Evolutionary conservation across 208 protist genomes (phyloP).

Genomic region (Porcisia hertigi): DNA sequence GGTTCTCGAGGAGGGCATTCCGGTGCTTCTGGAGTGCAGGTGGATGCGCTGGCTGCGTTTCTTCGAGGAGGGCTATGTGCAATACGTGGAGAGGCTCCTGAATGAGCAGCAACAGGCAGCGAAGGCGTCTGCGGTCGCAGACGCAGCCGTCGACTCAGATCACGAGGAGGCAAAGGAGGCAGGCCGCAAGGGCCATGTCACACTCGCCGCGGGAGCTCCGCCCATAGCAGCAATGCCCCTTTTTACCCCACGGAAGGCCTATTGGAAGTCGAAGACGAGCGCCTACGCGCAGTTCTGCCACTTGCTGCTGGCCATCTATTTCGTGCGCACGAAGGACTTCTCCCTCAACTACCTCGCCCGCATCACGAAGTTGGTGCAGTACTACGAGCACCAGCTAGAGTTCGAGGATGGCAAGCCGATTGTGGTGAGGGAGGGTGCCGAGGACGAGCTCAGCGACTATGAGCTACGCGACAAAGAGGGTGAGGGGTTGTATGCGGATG

Average conservation of each 20-base stretch:
- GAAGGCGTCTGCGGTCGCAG: neutral
- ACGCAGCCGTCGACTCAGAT: neutral
- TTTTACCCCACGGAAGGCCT: slow-evolving; percentile 20
- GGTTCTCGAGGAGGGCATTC: slow-evolving; percentile 30
- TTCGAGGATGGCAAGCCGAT: slow-evolving; percentile 23
- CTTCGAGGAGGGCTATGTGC: slow-evolving; percentile 30
- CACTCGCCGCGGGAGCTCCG: neutral
- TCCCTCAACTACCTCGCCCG: slow-evolving; percentile 53
- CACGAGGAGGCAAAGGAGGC: neutral
- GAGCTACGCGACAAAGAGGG: slow-evolving; percentile 14
- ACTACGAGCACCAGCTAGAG: slow-evolving; percentile 35
- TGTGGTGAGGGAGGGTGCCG: slow-evolving; percentile 11
- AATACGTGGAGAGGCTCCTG: slow-evolving; percentile 20
- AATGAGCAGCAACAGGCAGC: slow-evolving; percentile 5
- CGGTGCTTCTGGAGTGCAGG: slow-evolving; percentile 24
- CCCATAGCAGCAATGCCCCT: slow-evolving; percentile 11
- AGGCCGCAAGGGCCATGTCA: neutral
- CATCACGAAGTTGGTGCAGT: slow-evolving; percentile 44
- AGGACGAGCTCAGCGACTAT: neutral
- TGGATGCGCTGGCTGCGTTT: slow-evolving; percentile 35
- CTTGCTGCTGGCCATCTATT: slow-evolving; percentile 42
- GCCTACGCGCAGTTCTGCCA: slow-evolving; percentile 48
- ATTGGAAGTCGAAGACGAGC: slow-evolving; percentile 29
- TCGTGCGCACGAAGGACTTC: slow-evolving; percentile 38
- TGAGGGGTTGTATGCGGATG: slow-evolving; percentile 1